A percentile compares a stretch with the other conserved stretches of the same genome.
Evolutionary conservation across 2,329 filamentous ascomycete genomes (phyloP).

Genomic region (Albophoma yamanashiensis): DNA sequence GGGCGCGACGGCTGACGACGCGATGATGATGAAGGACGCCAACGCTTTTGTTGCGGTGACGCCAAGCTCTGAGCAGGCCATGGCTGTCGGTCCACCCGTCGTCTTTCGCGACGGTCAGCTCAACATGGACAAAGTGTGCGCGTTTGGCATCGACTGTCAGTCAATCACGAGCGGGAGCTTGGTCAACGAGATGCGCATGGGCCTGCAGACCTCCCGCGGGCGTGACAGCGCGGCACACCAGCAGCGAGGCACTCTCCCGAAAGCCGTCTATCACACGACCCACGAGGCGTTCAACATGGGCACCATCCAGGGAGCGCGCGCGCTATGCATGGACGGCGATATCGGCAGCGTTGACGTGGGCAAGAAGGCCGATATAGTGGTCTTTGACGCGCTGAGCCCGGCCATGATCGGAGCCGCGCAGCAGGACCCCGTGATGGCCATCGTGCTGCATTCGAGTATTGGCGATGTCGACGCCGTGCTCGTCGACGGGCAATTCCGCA

Average conservation of each 20-base stretch:
- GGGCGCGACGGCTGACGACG: constrained; percentile 16
- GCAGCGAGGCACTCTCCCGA: background rate
- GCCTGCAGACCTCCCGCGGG: constrained; percentile 7
- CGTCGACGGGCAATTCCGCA: constrained; percentile 13
- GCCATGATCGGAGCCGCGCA: constrained; percentile 8
- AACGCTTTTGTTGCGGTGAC: constrained; percentile 5
- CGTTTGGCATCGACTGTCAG: constrained; percentile 9
- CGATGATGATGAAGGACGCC: constrained; percentile 16
- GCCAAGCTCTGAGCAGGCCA: background rate
- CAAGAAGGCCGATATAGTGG: constrained; percentile 31
- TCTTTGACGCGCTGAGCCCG: constrained; percentile 27
- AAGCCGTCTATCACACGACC: constrained; percentile 6
- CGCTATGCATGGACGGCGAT: constrained; percentile 26
- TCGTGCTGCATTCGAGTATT: constrained; percentile 39
- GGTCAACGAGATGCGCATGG: constrained; percentile 2
- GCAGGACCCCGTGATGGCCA: constrained; percentile 38
- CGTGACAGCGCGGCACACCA: constrained; percentile 6
- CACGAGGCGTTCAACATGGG: constrained; percentile 37
- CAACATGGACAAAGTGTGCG: background rate
- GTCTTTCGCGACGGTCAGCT: background rate
- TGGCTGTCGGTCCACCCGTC: background rate
- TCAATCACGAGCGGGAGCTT: constrained; percentile 17
- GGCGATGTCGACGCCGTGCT: constrained; percentile 39
- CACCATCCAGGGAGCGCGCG: constrained; percentile 33
- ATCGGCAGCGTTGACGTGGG: constrained; percentile 34